A percentile compares a stretch with the other conserved stretches of the same genome.
These are phyloP conservation scores for Sphagnum magellanicum DNA, from an alignment of 228 moss, liverwort and hornwort species.

Conservation along the genomic window DNA sequence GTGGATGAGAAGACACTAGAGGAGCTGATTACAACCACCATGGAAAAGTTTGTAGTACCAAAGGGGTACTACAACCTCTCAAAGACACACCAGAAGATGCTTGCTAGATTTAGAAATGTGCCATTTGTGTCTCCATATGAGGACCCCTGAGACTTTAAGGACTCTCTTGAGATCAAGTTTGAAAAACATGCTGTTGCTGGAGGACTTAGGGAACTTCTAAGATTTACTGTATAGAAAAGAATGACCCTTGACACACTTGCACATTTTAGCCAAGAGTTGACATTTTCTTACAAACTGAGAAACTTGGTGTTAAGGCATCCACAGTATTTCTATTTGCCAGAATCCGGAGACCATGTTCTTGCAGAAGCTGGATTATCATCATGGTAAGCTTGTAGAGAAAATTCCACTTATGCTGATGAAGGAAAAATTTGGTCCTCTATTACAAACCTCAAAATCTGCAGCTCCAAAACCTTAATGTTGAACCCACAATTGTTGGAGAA, in stretches of 20 bases:
- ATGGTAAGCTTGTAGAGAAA: constrained; percentile 20
- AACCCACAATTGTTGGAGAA: too few relatives aligned
- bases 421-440: constrained; percentile 27
- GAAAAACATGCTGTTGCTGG: constrained; percentile 52
- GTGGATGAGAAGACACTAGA: background rate
- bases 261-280: constrained; percentile 29
- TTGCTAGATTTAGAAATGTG: background rate
- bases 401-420: constrained; percentile 12
- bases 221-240: constrained; percentile 29
- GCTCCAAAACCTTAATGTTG: too few relatives aligned
- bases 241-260: constrained; percentile 16
- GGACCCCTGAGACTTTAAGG: background rate
- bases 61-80: background rate
- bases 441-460: constrained; percentile 5
- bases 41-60: background rate
- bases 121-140: background rate
- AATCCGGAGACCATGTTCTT: constrained; percentile 33
- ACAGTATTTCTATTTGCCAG: constrained; percentile 42
- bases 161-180: constrained; percentile 6
- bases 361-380: constrained; percentile 24
- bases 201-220: constrained; percentile 43
- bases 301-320: constrained; percentile 42
- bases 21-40: background rate
- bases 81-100: background rate
- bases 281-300: constrained; percentile 33